phyloP scores from a whole-genome alignment of 2,329 filamentous ascomycete genomes.

The Alternaria postmessia region DNA sequence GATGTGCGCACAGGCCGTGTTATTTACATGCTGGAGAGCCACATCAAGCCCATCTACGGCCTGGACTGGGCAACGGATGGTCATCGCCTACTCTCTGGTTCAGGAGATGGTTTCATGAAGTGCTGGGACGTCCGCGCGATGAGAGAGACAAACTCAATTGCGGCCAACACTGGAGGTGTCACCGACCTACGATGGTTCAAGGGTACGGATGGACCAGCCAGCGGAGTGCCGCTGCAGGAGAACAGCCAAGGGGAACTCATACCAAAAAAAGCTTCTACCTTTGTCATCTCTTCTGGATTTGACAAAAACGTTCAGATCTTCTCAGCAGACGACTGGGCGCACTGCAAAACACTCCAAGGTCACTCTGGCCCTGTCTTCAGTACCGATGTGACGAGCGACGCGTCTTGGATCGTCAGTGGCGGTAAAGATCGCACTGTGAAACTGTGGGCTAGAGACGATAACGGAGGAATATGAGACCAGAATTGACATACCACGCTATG shows the following conservation, averaged over 20 bases:
- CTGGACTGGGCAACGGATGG: conserved; percentile 93
- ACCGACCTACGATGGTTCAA: conserved; percentile 95
- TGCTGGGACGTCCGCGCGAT: conserved; percentile 98
- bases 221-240: conserved; percentile 66
- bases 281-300: conserved; percentile 89
- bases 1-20: conserved; percentile 91
- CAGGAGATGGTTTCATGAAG: conserved; percentile 94
- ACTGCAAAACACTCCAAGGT: conserved; percentile 85
- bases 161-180: conserved; percentile 89
- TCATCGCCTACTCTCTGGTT: conserved; percentile 89
- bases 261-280: conserved; percentile 88
- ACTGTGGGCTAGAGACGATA: conserved; percentile 83
- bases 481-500: conserved; percentile 1
- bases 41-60: conserved; percentile 92
- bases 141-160: conserved; percentile 80
- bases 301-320: conserved; percentile 96
- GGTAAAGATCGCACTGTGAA: conserved; percentile 96
- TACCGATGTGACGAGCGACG: conserved; percentile 85
- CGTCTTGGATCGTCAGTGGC: conserved; percentile 91
- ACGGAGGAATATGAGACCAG: conserved; percentile 42
- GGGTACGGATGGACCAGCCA: conserved; percentile 77
- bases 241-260: conserved; percentile 69
- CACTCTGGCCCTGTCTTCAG: conserved; percentile 93
- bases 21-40: conserved; percentile 92
- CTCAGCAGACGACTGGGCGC: conserved; percentile 93